Percentiles rank a stretch among this genome's conserved stretches.
phyloP scores from a whole-genome alignment of 176 grass and related monocot genomes.

The Oryza punctata region DNA sequence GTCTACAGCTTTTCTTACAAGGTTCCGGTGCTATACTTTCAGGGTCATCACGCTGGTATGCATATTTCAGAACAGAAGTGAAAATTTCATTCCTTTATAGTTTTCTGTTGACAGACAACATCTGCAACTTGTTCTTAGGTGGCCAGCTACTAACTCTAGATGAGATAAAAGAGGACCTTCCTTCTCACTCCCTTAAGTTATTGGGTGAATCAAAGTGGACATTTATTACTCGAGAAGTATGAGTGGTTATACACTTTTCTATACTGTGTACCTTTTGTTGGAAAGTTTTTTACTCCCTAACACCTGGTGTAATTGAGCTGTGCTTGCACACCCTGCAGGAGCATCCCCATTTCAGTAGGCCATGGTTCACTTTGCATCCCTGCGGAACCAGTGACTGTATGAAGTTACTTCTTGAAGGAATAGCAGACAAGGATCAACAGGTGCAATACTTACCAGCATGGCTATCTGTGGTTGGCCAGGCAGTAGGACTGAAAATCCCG shows the following conservation, averaged over 20 bases:
- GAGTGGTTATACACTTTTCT: background rate
- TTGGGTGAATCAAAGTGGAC: conserved; percentile 84
- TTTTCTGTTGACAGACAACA: conserved; percentile 3
- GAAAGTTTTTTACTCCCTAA: background rate
- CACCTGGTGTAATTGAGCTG: background rate
- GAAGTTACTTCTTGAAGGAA: conserved; percentile 53
- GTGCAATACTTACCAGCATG: conserved; percentile 73
- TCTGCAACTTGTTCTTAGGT: conserved; percentile 52
- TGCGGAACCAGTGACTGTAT: conserved; percentile 91
- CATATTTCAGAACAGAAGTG: background rate
- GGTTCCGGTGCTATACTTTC: conserved; percentile 88
- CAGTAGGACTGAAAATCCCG: conserved; percentile 75
- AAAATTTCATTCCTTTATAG: background rate
- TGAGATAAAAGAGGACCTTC: conserved; percentile 66
- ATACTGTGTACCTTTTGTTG: background rate
- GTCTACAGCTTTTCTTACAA: conserved; percentile 82
- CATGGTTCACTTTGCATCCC: conserved; percentile 90
- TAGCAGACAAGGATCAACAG: background rate
- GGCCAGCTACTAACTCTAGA: conserved; percentile 63
- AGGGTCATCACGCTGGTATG: conserved; percentile 63
- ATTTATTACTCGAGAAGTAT: conserved; percentile 93
- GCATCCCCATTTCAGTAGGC: conserved; percentile 79
- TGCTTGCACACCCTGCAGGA: conserved; percentile 55
- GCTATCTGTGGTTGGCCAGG: conserved; percentile 80
- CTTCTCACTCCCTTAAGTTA: conserved; percentile 53